Evolutionary conservation across 31 red algal species (phyloP).

Genomic region (Asparagopsis taxiformis): DNA sequence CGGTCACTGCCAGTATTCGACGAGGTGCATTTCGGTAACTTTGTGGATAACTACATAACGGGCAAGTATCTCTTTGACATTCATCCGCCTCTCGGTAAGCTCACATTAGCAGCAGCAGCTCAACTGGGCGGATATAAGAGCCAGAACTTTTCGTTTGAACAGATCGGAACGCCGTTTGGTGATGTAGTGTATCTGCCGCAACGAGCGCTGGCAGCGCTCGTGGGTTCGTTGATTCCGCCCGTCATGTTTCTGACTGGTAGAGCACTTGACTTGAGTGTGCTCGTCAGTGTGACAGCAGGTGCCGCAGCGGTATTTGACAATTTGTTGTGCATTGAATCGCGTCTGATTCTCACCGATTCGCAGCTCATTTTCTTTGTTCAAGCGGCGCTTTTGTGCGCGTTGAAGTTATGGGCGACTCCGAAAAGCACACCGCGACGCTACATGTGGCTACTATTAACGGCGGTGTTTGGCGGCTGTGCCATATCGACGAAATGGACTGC

Average conservation of each 20-base stretch:
- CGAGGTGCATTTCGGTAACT: slow-evolving; percentile 83
- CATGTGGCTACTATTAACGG: slow-evolving; percentile 59
- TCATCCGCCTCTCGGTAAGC: slow-evolving; percentile 87
- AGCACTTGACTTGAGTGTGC: slow-evolving; percentile 26
- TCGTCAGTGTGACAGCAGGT: slow-evolving; percentile 40
- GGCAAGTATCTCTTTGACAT: slow-evolving; percentile 95
- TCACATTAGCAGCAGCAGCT: slow-evolving; percentile 54
- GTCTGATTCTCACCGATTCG: slow-evolving; percentile 87
- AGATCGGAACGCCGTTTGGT: slow-evolving; percentile 70
- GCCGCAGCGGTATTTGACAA: slow-evolving; percentile 76
- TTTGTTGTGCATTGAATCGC: slow-evolving; percentile 80
- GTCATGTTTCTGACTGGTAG: slow-evolving; percentile 69
- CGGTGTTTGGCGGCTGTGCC: slow-evolving; percentile 68
- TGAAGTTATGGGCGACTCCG: slow-evolving; percentile 78
- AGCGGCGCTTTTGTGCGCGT: slow-evolving; percentile 52
- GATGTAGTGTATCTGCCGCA: slow-evolving; percentile 67
- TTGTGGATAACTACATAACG: slow-evolving; percentile 66
- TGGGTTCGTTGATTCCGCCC: slow-evolving; percentile 73
- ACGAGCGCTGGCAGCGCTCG: slow-evolving; percentile 70
- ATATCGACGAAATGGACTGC: slow-evolving; percentile 93
- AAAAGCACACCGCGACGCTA: slow-evolving; percentile 70
- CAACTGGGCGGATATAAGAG: slow-evolving; percentile 46
- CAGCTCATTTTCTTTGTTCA: slow-evolving; percentile 82
- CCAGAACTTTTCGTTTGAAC: slow-evolving; percentile 34
- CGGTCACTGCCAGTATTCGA: slow-evolving; percentile 23